Percentiles rank a stretch among this genome's conserved stretches.
Evolutionary conservation across 148 eudicot genomes (phyloP).

Genomic region (Selenicereus undatus): DNA sequence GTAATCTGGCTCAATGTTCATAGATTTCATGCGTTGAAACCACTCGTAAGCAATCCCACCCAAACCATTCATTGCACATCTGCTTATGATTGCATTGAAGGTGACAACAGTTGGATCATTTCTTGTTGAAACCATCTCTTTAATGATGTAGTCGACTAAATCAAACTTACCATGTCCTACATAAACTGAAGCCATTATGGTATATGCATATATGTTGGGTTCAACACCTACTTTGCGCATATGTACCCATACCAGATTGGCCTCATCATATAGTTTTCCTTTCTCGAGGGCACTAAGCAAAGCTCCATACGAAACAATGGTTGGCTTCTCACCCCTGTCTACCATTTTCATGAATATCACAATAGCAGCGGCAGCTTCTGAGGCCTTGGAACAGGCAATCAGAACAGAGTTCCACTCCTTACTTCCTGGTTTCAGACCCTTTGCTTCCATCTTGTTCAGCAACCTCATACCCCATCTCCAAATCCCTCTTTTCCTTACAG

Average conservation of each 20-base stretch:
- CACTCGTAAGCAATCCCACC: slow-evolving; percentile 73
- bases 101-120: slow-evolving; percentile 72
- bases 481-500: slow-evolving; percentile 74
- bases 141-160: slow-evolving; percentile 55
- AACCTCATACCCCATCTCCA: slow-evolving; percentile 92
- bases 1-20: slow-evolving; percentile 56
- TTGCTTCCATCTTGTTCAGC: slow-evolving; percentile 85
- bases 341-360: slow-evolving; percentile 78
- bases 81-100: slow-evolving; percentile 84
- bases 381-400: slow-evolving; percentile 91
- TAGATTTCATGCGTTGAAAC: slow-evolving; percentile 64
- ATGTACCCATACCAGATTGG: slow-evolving; percentile 77
- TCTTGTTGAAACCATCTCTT: slow-evolving; percentile 57
- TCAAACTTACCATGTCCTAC: slow-evolving; percentile 64
- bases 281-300: slow-evolving; percentile 93
- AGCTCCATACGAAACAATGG: slow-evolving; percentile 77
- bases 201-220: slow-evolving; percentile 80
- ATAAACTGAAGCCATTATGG: slow-evolving; percentile 86
- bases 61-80: slow-evolving; percentile 48
- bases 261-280: slow-evolving; percentile 76
- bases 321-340: slow-evolving; percentile 77
- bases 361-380: slow-evolving; percentile 82
- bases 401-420: slow-evolving; percentile 94
- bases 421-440: slow-evolving; percentile 75
- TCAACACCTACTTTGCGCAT: slow-evolving; percentile 72